Evolutionary conservation across 108 stramenopile genomes (phyloP), one percentile per base, ranked within the genome.

Genomic region (Cyclotella kingstonii): DNA sequence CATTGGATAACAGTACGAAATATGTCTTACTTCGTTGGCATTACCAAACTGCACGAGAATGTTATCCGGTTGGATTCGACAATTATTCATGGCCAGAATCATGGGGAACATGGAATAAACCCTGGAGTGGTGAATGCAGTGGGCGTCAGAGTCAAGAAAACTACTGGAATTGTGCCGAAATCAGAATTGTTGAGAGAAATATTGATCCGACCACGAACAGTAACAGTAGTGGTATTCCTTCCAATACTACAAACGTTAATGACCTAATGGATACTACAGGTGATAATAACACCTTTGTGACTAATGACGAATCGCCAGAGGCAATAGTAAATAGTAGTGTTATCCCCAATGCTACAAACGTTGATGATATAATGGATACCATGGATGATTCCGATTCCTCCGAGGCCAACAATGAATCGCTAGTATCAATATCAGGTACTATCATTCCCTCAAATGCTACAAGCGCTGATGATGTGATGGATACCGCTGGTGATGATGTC

Each of bases 161-260:
- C 28, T 72, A 64, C 44, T 72, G 48, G 54, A 72, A 72, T 63
- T 72, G 70, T 52, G 70, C 70, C 30, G 70, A 72, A 29, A 48
- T 72, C 5, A 33, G 50, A 11, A 63, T 72, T 23, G n/a, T 66
- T 3, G 28, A 7, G 3, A 0, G 3, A 15, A 29, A n/a, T 8
- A 39, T 12, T 1, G 10, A 19, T 9, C 5, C 42, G 28, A 45
- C 47, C 2, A 12, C 47, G 17, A 23, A 22, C 17, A 54, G 33
- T 38, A 36, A 54, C 7, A 54, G n/a, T 26, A 43, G 10, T 15
- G 27, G 41, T 6, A 26, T 23, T 23, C 54, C 31, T 17, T 12
- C 34, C 33, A 36, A 1, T 23, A 35, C 28, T 41, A 4, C 12
- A 15, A 54, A 38, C 12, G 31, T 54, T 30, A 22, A 35, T 38